phyloP scores from a whole-genome alignment of 2,329 filamentous ascomycete species.

The Neodidymelliopsis sp. region DNA sequence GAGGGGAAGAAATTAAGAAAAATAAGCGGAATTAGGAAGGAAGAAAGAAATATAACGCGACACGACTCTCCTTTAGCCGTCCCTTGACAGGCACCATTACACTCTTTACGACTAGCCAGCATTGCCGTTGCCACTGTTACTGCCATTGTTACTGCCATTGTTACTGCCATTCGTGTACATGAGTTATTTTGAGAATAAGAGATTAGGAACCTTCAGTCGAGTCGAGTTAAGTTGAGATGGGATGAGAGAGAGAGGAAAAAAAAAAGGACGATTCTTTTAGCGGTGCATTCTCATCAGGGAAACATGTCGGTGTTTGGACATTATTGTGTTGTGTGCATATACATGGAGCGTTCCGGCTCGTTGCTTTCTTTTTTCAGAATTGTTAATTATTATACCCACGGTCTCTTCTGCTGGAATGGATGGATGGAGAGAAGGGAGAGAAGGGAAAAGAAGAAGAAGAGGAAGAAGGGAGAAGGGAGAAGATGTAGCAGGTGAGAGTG shows the following conservation, averaged over 20 bases:
- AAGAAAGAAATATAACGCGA: neutral
- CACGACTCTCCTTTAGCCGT: slow-evolving; percentile 6
- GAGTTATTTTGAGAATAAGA: too few species aligned
- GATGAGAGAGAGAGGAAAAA: neutral
- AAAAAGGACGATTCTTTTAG: neutral
- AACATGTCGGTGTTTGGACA: too few species aligned
- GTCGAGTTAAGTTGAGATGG: neutral
- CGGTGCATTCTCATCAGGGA: neutral
- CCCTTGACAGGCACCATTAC: neutral
- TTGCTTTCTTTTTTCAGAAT: neutral
- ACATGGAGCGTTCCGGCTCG: neutral
- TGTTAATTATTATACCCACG: neutral
- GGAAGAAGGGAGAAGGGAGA: too few species aligned
- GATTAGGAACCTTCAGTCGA: too few species aligned
- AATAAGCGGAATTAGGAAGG: neutral
- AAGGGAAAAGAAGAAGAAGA: neutral
- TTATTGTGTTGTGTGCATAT: neutral
- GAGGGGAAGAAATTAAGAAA: neutral
- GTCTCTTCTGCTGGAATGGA: neutral
- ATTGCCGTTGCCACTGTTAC: too few species aligned
- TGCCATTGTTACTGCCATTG: too few species aligned
- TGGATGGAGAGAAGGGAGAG: neutral
- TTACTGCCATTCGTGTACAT: slow-evolving; percentile 4
- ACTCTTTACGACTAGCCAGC: neutral
- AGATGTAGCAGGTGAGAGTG: too few species aligned